Evolutionary conservation across 2,329 filamentous ascomycete species (phyloP).

Genomic region (Microcyclospora pomicola): DNA sequence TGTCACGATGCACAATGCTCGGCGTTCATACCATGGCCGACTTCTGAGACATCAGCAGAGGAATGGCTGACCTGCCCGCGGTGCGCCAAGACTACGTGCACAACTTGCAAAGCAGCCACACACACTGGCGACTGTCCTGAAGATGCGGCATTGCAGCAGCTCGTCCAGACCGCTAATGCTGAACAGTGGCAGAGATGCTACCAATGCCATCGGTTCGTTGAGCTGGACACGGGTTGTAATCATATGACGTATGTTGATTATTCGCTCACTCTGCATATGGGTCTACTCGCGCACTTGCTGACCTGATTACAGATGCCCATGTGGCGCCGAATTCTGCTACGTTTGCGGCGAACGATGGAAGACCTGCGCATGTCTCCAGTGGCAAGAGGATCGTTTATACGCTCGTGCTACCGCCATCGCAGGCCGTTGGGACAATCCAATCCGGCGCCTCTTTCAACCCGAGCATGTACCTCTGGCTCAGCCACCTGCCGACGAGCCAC

Average conservation of each 20-base stretch:
- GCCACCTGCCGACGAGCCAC: neutral
- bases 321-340: constrained; percentile 20
- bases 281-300: neutral
- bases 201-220: constrained; percentile 34
- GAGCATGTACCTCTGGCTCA: neutral
- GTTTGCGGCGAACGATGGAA: constrained; percentile 16
- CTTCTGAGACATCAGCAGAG: constrained; percentile 14
- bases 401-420: constrained; percentile 7
- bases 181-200: constrained; percentile 41
- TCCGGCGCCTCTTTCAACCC: neutral
- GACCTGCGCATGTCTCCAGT: constrained; percentile 13
- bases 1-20: constrained; percentile 35
- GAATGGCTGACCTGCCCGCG: constrained; percentile 24
- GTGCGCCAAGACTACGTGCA: constrained; percentile 37
- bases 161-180: constrained; percentile 28
- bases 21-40: constrained; percentile 29
- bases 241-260: constrained; percentile 38
- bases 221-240: constrained; percentile 38
- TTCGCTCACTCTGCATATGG: neutral
- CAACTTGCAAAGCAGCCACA: constrained; percentile 33
- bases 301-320: constrained; percentile 13
- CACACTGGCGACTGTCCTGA: constrained; percentile 38
- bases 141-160: constrained; percentile 27
- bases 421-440: constrained; percentile 2
- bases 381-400: constrained; percentile 10